A percentile compares a stretch with the other conserved stretches of the same genome.
Conservation (phyloP, 1,284 basidiomycete species). For the Boletellus deceptivus region DNA sequence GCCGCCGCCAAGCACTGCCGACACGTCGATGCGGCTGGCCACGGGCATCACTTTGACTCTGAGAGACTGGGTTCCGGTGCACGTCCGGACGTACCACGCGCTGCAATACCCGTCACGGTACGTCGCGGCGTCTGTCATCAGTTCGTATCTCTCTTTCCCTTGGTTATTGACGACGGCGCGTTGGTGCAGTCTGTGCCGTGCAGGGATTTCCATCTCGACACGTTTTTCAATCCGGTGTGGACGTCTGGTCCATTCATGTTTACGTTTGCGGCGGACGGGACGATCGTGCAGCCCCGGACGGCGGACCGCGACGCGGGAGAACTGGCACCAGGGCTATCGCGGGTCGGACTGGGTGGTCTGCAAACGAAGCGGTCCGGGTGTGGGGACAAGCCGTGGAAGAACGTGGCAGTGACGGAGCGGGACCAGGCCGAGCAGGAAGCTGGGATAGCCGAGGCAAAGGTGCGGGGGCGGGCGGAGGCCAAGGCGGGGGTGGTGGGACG, state of each 20-base stretch:
- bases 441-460: background rate
- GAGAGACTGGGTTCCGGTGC: background rate
- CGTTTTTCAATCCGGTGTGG: conserved; percentile 15
- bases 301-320: too few relatives aligned
- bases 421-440: conserved; percentile 25
- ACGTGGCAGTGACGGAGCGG: conserved; percentile 26
- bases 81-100: background rate
- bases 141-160: too few relatives aligned
- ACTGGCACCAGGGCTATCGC: too few relatives aligned
- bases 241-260: conserved; percentile 12
- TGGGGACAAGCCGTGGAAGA: conserved; percentile 29
- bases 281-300: conserved; percentile 3
- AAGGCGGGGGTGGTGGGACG: background rate
- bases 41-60: background rate
- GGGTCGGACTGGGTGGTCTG: too few relatives aligned
- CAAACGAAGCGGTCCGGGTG: background rate
- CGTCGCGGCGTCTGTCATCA: background rate
- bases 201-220: conserved; percentile 17
- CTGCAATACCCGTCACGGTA: conserved; percentile 3
- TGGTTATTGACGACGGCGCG: too few relatives aligned
- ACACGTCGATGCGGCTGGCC: background rate
- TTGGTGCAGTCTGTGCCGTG: background rate
- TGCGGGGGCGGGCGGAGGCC: conserved; percentile 2
- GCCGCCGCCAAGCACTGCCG: background rate
- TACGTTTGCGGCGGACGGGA: conserved; percentile 8